A percentile compares a stretch with the other conserved stretches of the same genome.
These are phyloP conservation scores for Hericium rajendrae DNA, from an alignment of 768 basidiomycete species.

Conservation along the genomic window DNA sequence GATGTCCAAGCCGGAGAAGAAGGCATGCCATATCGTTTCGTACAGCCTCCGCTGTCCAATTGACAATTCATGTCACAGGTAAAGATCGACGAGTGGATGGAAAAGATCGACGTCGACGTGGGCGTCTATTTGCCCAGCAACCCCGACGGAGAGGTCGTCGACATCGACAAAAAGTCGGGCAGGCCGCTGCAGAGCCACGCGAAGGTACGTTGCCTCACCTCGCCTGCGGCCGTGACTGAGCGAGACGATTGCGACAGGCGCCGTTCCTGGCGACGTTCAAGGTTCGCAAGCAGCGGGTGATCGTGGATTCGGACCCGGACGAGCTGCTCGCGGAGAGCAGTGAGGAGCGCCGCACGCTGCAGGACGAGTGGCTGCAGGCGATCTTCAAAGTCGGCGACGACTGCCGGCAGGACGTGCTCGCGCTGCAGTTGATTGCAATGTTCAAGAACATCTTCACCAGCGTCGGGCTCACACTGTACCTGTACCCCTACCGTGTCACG, in stretches of 20 bases:
- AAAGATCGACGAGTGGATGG: constrained; percentile 99
- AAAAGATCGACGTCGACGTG: constrained; percentile 84
- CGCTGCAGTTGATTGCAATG: constrained; percentile 96
- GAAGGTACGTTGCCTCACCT: constrained; percentile 45
- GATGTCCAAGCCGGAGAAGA: constrained; percentile 92
- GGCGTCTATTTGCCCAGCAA: constrained; percentile 97
- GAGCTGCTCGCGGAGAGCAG: constrained; percentile 58
- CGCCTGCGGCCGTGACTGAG: background rate
- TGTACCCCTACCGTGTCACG: constrained; percentile 94
- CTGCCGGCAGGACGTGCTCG: constrained; percentile 96
- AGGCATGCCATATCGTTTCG: constrained; percentile 37
- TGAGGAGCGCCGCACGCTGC: constrained; percentile 37
- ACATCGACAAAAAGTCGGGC: constrained; percentile 94
- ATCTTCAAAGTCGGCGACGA: constrained; percentile 99
- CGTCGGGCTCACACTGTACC: constrained; percentile 81
- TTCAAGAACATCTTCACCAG: constrained; percentile 95
- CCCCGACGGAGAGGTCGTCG: constrained; percentile 93
- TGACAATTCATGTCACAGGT: constrained; percentile 40
- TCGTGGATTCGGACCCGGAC: constrained; percentile 63
- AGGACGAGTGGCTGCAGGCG: constrained; percentile 89
- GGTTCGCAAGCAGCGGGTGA: constrained; percentile 77
- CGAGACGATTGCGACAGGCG: constrained; percentile 48
- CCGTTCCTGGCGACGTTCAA: constrained; percentile 99
- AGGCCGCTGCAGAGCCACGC: constrained; percentile 95
- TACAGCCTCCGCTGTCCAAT: background rate